A percentile compares a stretch with the other conserved stretches of the same genome.
phyloP scores from a whole-genome alignment of 805 yeast genomes.

The Alloascoidea africana region DNA sequence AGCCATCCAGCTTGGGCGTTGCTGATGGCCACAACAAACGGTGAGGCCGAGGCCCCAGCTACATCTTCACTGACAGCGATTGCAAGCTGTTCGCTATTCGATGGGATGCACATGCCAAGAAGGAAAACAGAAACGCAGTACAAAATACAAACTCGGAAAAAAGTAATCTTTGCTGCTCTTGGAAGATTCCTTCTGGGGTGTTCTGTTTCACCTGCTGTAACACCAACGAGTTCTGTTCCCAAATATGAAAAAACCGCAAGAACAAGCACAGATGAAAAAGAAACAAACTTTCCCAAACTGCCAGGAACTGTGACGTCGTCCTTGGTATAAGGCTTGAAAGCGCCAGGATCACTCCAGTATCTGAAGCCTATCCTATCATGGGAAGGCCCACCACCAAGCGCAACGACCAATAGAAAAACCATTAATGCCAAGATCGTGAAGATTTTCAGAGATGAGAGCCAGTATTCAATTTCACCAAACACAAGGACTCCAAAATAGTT shows the following conservation, averaged over 20 bases:
- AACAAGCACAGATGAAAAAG: constrained; percentile 47
- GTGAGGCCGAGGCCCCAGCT: constrained; percentile 45
- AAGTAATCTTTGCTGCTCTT: constrained; percentile 52
- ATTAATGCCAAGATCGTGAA: constrained; percentile 54
- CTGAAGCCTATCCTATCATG: constrained; percentile 64
- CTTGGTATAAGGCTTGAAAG: constrained; percentile 27
- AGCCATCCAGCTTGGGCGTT: not conserved
- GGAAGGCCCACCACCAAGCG: constrained; percentile 63
- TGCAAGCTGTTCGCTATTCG: constrained; percentile 31
- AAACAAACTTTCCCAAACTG: constrained; percentile 38
- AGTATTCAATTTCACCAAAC: constrained; percentile 30
- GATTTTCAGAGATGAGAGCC: constrained; percentile 52
- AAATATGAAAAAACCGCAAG: constrained; percentile 56
- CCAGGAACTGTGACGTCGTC: constrained; percentile 23
- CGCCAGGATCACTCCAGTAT: constrained; percentile 44
- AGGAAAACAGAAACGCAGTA: constrained; percentile 46
- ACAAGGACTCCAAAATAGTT: constrained; percentile 30
- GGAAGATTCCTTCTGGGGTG: constrained; percentile 59
- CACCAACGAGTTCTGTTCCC: constrained; percentile 58
- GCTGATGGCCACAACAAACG: constrained; percentile 65
- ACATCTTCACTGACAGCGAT: constrained; percentile 27
- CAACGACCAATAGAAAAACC: constrained; percentile 42
- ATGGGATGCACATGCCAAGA: constrained; percentile 55
- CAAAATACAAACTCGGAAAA: constrained; percentile 53
- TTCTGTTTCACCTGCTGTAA: constrained; percentile 61